Evolutionary conservation across 2,329 filamentous ascomycete genomes (phyloP).

Genomic region (Penicillium oxalicum): DNA sequence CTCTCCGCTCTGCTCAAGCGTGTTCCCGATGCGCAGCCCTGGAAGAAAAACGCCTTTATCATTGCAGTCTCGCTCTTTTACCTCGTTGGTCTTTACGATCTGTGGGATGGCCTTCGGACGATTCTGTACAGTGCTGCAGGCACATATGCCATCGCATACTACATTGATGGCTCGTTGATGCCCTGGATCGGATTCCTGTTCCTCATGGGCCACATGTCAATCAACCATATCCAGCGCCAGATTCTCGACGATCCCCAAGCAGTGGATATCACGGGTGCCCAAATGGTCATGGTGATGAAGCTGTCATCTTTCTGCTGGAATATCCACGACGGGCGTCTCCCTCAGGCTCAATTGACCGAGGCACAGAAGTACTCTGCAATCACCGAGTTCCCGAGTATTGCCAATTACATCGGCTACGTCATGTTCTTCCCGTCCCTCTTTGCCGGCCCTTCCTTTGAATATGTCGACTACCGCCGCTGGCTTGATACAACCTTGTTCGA

Average conservation of each 20-base stretch:
- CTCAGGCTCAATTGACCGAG: conserved; percentile 73
- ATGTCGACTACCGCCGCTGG: conserved; percentile 84
- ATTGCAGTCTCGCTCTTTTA: conserved; percentile 80
- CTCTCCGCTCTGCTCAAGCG: conserved; percentile 83
- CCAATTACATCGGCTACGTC: conserved; percentile 86
- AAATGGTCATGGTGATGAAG: conserved; percentile 99
- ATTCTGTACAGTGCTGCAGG: conserved; percentile 72
- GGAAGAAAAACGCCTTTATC: conserved; percentile 81
- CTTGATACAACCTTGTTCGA: conserved; percentile 94
- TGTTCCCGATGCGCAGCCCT: conserved; percentile 76
- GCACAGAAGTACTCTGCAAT: conserved; percentile 79
- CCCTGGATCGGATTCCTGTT: conserved; percentile 95
- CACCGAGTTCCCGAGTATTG: conserved; percentile 62
- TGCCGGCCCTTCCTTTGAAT: conserved; percentile 89
- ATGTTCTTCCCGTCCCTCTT: conserved; percentile 92
- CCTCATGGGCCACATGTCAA: conserved; percentile 89
- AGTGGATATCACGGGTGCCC: conserved; percentile 85
- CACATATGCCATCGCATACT: conserved; percentile 77
- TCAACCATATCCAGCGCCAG: conserved; percentile 81
- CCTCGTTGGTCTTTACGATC: conserved; percentile 83
- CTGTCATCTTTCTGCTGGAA: conserved; percentile 97
- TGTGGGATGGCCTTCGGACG: conserved; percentile 79
- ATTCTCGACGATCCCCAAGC: conserved; percentile 57
- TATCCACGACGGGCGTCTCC: conserved; percentile 81
- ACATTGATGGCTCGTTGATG: conserved; percentile 85